These are phyloP conservation scores for Coemansia sp. DNA, from an alignment of 192 early-diverging fungal genomes.

Conservation along the genomic window DNA sequence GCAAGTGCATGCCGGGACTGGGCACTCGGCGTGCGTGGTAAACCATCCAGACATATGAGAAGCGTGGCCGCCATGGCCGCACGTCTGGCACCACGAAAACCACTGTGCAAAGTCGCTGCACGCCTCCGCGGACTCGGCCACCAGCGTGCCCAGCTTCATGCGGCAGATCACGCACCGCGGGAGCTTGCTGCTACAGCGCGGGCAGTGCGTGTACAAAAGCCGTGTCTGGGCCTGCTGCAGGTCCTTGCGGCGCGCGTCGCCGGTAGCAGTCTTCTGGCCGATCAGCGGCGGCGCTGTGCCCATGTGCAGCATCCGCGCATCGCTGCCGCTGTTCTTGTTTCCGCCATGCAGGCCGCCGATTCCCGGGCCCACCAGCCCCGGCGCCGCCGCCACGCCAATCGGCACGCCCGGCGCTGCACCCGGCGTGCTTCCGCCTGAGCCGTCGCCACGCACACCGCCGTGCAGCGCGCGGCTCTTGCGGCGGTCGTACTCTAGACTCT, in stretches of 20 bases:
- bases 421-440: conserved; percentile 6
- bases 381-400: conserved; percentile 2
- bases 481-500: conserved; percentile 44
- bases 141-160: conserved; percentile 46
- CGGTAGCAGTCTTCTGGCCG: conserved; percentile 8
- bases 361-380: conserved; percentile 6
- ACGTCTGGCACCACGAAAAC: conserved; percentile 99
- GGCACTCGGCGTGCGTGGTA: conserved; percentile 75
- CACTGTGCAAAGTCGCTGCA: conserved; percentile 73
- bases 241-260: conserved; percentile 21
- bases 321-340: conserved; percentile 9
- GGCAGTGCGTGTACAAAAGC: conserved; percentile 42
- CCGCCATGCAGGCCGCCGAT: conserved; percentile 8
- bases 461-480: conserved; percentile 8
- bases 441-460: no score
- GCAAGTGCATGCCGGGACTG: conserved; percentile 83
- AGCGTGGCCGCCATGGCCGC: conserved; percentile 94
- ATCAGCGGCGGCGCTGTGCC: conserved; percentile 17
- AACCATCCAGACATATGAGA: conserved; percentile 93
- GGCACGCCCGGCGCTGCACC: neutral
- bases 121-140: conserved; percentile 11
- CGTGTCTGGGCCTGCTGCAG: conserved; percentile 29
- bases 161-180: conserved; percentile 52
- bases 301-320: conserved; percentile 12
- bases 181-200: conserved; percentile 31